These are phyloP conservation scores for Hymenoscyphus scutula DNA, from an alignment of 2,329 filamentous ascomycete genomes.

Conservation along the genomic window DNA sequence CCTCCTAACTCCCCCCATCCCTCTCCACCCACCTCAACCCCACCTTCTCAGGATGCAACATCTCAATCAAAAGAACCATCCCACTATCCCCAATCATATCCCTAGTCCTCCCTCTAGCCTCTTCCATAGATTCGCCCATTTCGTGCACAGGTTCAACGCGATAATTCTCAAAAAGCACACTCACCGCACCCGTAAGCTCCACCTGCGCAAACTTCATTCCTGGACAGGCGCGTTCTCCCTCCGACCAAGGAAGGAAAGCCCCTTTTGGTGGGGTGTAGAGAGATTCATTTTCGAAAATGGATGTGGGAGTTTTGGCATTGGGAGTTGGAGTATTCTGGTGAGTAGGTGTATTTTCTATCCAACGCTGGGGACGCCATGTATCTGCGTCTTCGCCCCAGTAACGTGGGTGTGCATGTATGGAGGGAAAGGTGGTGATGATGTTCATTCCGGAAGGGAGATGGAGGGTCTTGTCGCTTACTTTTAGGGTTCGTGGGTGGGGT, in stretches of 20 bases:
- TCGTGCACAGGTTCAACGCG: constrained; percentile 12
- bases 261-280: background rate
- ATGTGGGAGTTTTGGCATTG: too few species aligned
- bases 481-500: background rate
- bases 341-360: background rate
- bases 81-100: constrained; percentile 3
- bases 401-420: constrained; percentile 1
- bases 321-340: background rate
- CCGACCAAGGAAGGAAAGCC: constrained; percentile 32
- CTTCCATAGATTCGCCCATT: background rate
- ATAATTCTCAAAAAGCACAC: constrained; percentile 17
- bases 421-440: background rate
- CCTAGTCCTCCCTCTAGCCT: background rate
- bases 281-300: background rate
- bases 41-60: constrained; percentile 7
- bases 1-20: background rate
- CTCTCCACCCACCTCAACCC: background rate
- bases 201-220: constrained; percentile 36
- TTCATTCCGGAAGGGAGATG: background rate
- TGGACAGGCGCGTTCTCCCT: constrained; percentile 31
- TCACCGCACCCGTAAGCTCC: constrained; percentile 32
- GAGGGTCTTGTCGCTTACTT: background rate
- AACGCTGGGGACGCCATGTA: background rate
- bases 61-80: constrained; percentile 7
- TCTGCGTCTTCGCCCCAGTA: constrained; percentile 3